Conservation (phyloP, 768 basidiomycete species). For the Leccinellum rugosiceps region DNA sequence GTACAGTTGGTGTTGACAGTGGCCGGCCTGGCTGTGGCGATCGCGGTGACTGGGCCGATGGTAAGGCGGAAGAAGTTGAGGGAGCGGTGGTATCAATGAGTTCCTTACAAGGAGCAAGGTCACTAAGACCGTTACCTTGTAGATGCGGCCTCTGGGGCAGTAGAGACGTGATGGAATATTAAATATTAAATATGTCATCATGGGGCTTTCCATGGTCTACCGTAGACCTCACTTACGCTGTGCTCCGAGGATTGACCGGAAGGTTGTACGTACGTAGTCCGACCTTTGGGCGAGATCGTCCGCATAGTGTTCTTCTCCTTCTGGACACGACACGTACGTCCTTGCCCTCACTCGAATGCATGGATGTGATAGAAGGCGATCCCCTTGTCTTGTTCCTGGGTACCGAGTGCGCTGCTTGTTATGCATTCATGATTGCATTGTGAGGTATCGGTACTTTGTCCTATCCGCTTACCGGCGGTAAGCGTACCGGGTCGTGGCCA, state of each 20-base stretch:
- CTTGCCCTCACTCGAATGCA: not conserved
- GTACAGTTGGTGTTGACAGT: constrained; percentile 84
- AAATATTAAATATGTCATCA: not conserved
- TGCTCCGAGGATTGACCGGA: too few relatives aligned
- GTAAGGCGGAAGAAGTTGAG: constrained; percentile 63
- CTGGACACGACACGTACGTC: not conserved
- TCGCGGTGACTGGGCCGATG: constrained; percentile 79
- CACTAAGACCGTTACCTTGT: not conserved
- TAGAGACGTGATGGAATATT: not conserved
- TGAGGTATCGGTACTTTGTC: too few relatives aligned
- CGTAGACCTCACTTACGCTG: too few relatives aligned
- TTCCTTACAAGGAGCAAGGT: not conserved
- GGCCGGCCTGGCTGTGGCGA: constrained; percentile 64
- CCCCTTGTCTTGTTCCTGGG: not conserved
- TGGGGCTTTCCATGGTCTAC: not conserved
- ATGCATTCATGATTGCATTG: not conserved
- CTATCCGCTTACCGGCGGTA: too few relatives aligned
- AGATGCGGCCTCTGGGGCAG: not conserved
- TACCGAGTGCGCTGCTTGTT: too few relatives aligned
- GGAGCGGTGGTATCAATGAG: constrained; percentile 63
- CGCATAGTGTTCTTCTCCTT: too few relatives aligned
- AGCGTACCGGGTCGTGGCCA: too few relatives aligned
- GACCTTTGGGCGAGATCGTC: too few relatives aligned
- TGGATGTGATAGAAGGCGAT: not conserved
- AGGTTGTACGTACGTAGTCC: too few relatives aligned